Conservation (phyloP, 352 stramenopile genomes). For the Globisporangium solare region DNA sequence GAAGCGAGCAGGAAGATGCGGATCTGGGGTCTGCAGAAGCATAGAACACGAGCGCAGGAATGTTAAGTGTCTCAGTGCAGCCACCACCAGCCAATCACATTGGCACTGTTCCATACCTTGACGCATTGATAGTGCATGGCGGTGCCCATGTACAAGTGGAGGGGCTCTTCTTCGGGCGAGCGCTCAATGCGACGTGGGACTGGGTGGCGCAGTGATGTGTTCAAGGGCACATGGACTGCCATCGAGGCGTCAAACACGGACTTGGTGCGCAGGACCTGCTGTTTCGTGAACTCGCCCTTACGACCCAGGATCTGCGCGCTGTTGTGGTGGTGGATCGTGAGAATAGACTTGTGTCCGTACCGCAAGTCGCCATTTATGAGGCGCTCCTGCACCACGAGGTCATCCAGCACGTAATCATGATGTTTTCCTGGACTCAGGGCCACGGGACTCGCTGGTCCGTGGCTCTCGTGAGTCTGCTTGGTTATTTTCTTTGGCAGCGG, state of each 20-base stretch:
- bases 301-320: slow-evolving; percentile 20
- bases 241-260: slow-evolving; percentile 15
- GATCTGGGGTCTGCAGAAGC: slow-evolving; percentile 33
- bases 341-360: slow-evolving; percentile 37
- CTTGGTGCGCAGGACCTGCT: slow-evolving; percentile 17
- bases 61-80: too few species aligned
- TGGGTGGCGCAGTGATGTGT: not conserved
- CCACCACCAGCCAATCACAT: too few species aligned
- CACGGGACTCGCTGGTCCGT: too few species aligned
- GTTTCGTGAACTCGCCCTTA: slow-evolving; percentile 19
- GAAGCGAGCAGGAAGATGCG: slow-evolving; percentile 52
- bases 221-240: not conserved
- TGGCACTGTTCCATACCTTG: slow-evolving; percentile 5
- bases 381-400: slow-evolving; percentile 44
- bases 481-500: not conserved
- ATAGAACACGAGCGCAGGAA: slow-evolving; percentile 5
- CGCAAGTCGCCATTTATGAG: slow-evolving; percentile 37
- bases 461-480: not conserved
- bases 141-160: slow-evolving; percentile 11
- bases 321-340: slow-evolving; percentile 48
- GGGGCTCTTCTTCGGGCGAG: slow-evolving; percentile 8
- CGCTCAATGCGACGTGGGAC: not conserved
- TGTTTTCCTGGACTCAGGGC: too few species aligned
- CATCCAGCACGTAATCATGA: slow-evolving; percentile 37
- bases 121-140: slow-evolving; percentile 10